These are phyloP conservation scores for Camellia japonica DNA, from an alignment of 148 eudicot species.

Conservation along the genomic window DNA sequence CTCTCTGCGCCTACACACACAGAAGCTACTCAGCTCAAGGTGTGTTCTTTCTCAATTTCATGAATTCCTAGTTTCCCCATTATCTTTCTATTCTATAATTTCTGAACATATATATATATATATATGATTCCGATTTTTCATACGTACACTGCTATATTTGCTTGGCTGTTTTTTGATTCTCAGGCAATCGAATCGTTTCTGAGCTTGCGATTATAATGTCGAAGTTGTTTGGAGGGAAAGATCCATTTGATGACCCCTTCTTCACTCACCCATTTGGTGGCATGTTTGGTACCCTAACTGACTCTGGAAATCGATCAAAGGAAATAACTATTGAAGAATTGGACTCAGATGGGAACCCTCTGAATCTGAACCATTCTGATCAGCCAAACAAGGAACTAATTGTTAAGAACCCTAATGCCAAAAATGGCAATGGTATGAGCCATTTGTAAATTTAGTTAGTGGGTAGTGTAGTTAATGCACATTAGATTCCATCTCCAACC, in stretches of 20 bases:
- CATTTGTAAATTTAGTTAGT: background rate
- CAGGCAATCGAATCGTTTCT: slow-evolving; percentile 39
- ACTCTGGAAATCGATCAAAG: slow-evolving; percentile 16
- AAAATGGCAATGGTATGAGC: slow-evolving; percentile 13
- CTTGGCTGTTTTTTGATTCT: background rate
- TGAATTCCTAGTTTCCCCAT: background rate
- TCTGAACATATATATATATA: background rate
- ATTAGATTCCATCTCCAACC: background rate
- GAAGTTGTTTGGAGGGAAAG: slow-evolving; percentile 69
- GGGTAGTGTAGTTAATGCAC: background rate
- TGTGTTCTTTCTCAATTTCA: background rate
- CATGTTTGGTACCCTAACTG: slow-evolving; percentile 27
- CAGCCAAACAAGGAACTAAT: slow-evolving; percentile 25
- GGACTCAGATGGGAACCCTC: slow-evolving; percentile 36
- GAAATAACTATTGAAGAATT: slow-evolving; percentile 38
- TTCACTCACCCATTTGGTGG: slow-evolving; percentile 59
- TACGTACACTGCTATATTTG: background rate
- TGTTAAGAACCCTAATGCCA: slow-evolving; percentile 13
- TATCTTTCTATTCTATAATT: no score
- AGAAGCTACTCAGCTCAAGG: no score
- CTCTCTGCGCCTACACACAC: no score
- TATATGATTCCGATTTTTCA: background rate
- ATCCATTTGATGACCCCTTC: slow-evolving; percentile 93
- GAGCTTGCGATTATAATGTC: slow-evolving; percentile 41
- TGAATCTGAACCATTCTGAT: slow-evolving; percentile 15